Conservation (phyloP, 1,284 basidiomycete species). For the Puccinia triticina region DNA sequence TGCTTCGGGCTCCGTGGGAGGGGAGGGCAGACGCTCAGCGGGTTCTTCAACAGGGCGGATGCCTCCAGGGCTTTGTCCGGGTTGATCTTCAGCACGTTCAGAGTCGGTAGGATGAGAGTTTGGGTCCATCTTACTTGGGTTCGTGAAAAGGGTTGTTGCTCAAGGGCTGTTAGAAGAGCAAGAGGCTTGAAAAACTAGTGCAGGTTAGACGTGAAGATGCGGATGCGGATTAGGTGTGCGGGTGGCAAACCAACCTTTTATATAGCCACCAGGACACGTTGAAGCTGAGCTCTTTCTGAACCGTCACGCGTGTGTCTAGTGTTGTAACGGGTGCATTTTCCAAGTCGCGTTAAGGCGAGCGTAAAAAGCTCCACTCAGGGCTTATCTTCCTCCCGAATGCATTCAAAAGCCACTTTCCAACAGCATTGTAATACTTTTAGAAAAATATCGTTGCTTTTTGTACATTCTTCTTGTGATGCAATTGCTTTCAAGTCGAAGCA, state of each 20-base stretch:
- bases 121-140: not conserved
- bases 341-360: too few relatives aligned
- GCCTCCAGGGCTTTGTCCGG: not conserved
- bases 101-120: not conserved
- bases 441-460: too few relatives aligned
- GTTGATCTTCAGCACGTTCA: not conserved
- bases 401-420: too few relatives aligned
- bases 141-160: not conserved
- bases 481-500: too few relatives aligned
- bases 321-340: too few relatives aligned
- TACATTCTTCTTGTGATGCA: too few relatives aligned
- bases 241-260: not conserved
- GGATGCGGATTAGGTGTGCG: not conserved
- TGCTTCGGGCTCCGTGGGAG: not conserved
- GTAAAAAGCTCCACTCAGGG: too few relatives aligned
- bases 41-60: not conserved
- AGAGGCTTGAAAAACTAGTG: not conserved
- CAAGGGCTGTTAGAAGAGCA: not conserved
- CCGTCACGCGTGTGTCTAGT: too few relatives aligned
- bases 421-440: too few relatives aligned
- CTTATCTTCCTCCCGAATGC: too few relatives aligned
- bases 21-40: not conserved
- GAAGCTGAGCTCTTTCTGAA: too few relatives aligned
- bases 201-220: not conserved
- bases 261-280: not conserved